Conservation (phyloP, 495 filamentous ascomycete genomes). For the Trichocladium uniseriatum region DNA sequence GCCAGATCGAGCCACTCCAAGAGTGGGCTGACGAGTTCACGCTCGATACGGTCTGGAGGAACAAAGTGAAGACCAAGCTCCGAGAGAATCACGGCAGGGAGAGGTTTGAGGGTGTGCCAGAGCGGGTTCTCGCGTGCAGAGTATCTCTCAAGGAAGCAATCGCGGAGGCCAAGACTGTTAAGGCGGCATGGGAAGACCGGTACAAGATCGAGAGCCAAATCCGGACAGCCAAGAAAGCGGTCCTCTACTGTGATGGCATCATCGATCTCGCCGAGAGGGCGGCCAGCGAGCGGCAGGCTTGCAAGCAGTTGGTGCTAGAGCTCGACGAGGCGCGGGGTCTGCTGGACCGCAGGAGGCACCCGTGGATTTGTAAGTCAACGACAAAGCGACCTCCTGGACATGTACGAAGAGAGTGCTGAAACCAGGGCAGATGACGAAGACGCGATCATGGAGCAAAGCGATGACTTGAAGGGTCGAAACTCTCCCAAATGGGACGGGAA, state of each 20-base stretch:
- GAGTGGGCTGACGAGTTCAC: conserved; percentile 15
- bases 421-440: conserved; percentile 1
- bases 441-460: not conserved
- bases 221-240: conserved; percentile 12
- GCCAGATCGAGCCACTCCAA: conserved; percentile 3
- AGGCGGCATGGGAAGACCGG: not conserved
- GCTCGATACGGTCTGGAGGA: conserved; percentile 18
- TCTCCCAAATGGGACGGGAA: not conserved
- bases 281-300: conserved; percentile 4
- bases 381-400: too few relatives aligned
- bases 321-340: conserved; percentile 11
- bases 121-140: not conserved
- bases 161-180: not conserved
- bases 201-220: conserved; percentile 12
- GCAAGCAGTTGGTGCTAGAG: conserved; percentile 14
- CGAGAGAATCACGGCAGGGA: not conserved
- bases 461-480: not conserved
- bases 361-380: conserved; percentile 16
- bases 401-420: not conserved
- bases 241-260: conserved; percentile 11
- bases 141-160: conserved; percentile 7
- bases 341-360: conserved; percentile 8
- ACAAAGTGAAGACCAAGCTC: conserved; percentile 10
- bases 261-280: conserved; percentile 12
- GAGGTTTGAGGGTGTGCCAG: not conserved